Evolutionary conservation across 2,329 filamentous ascomycete species (phyloP).

Genomic region (Fonsecaea pedrosoi): DNA sequence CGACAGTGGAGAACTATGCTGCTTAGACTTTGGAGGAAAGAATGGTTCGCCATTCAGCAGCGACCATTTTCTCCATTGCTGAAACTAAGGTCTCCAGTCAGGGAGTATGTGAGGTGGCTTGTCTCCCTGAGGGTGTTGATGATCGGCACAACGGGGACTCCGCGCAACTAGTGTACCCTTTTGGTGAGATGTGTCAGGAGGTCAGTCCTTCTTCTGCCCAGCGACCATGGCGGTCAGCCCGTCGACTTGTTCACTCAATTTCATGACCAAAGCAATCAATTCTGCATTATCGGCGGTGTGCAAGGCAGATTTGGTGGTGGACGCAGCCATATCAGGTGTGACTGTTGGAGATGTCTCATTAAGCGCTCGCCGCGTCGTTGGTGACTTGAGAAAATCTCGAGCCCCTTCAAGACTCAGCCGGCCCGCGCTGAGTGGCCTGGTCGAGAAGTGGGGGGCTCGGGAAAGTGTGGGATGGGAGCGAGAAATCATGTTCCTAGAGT

Average conservation of each 20-base stretch:
- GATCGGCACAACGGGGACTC: slow-evolving; percentile 9
- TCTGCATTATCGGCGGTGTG: slow-evolving; percentile 34
- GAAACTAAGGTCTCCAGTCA: neutral
- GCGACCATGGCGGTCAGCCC: slow-evolving; percentile 40
- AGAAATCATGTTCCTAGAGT: slow-evolving; percentile 44
- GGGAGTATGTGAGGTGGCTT: neutral
- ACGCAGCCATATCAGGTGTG: slow-evolving; percentile 23
- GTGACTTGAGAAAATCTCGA: slow-evolving; percentile 30
- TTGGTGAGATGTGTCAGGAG: neutral
- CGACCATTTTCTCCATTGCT: slow-evolving; percentile 6
- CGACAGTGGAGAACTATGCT: slow-evolving; percentile 1
- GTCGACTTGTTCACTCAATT: slow-evolving; percentile 40
- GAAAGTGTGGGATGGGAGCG: slow-evolving; percentile 36
- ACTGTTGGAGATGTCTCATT: slow-evolving; percentile 27
- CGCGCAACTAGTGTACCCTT: neutral
- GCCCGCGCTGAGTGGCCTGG: slow-evolving; percentile 30
- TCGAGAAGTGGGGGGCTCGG: slow-evolving; percentile 33
- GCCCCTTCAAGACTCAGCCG: slow-evolving; percentile 29
- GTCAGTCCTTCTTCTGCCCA: slow-evolving; percentile 38
- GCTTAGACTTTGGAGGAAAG: slow-evolving; percentile 4
- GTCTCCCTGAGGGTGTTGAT: neutral
- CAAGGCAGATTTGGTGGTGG: slow-evolving; percentile 35
- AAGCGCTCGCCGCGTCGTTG: slow-evolving; percentile 27
- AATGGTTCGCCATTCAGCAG: slow-evolving; percentile 14
- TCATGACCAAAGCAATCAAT: slow-evolving; percentile 38